phyloP scores from a whole-genome alignment of 129 eudicot species.

The Erigeron canadensis region DNA sequence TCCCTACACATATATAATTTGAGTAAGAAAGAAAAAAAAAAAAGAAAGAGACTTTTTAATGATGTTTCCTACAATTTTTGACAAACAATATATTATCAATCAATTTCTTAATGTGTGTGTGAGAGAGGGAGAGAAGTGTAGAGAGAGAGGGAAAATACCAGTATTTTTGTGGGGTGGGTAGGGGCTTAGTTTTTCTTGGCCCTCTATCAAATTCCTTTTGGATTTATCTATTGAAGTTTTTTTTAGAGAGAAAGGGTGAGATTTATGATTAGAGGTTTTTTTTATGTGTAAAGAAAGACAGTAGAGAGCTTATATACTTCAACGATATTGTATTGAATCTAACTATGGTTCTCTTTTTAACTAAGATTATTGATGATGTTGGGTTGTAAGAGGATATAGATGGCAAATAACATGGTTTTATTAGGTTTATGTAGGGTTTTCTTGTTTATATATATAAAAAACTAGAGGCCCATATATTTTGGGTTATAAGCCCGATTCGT shows the following conservation, averaged over 20 bases:
- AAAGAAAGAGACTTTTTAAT: constrained; percentile 16
- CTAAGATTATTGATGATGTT: not conserved
- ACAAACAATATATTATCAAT: constrained; percentile 26
- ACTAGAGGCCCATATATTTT: not conserved
- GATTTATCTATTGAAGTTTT: constrained; percentile 10
- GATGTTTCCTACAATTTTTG: constrained; percentile 20
- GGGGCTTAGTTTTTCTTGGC: constrained; percentile 9
- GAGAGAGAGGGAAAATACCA: constrained; percentile 20
- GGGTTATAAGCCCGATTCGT: too few species aligned
- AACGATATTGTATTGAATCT: not conserved
- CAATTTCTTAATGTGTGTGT: constrained; percentile 20
- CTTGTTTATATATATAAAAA: too few species aligned
- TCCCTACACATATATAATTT: constrained; percentile 16
- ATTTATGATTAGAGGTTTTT: not conserved
- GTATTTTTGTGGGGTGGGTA: constrained; percentile 15
- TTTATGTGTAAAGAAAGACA: not conserved
- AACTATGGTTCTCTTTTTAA: constrained; percentile 16
- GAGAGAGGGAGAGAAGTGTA: constrained; percentile 12
- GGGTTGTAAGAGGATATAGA: not conserved
- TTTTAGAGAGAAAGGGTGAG: constrained; percentile 1
- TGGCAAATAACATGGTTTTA: not conserved
- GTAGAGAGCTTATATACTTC: not conserved
- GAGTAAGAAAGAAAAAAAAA: not conserved
- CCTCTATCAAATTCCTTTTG: constrained; percentile 19
- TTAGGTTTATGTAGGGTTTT: not conserved